Percentiles rank a stretch among this genome's conserved stretches.
These are phyloP conservation scores for Sanghuangporus weigelae DNA, from an alignment of 1,284 basidiomycete species.

Conservation along the genomic window DNA sequence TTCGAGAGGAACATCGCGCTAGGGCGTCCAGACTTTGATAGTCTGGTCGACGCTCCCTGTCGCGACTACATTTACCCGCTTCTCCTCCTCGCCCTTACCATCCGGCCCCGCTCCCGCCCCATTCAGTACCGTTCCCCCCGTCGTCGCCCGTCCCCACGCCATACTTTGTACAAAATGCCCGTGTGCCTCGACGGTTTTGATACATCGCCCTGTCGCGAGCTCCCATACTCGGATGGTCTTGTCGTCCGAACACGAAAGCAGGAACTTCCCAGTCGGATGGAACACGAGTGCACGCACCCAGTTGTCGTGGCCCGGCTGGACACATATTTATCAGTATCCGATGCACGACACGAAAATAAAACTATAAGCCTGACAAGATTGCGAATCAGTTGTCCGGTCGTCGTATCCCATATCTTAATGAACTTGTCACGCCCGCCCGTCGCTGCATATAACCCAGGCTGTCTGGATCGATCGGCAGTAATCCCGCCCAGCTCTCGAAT, in stretches of 20 bases:
- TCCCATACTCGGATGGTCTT: constrained; percentile 78
- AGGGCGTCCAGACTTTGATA: constrained; percentile 26
- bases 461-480: constrained; percentile 25
- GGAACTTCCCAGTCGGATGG: constrained; percentile 67
- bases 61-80: constrained; percentile 60
- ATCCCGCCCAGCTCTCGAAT: constrained; percentile 55
- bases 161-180: constrained; percentile 64
- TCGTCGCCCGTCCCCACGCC: constrained; percentile 55
- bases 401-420: constrained; percentile 67
- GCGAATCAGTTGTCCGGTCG: constrained; percentile 61
- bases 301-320: constrained; percentile 58
- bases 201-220: constrained; percentile 58
- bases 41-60: constrained; percentile 61
- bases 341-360: neutral
- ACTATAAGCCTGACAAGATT: constrained; percentile 44
- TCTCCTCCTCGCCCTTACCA: constrained; percentile 29
- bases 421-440: constrained; percentile 72
- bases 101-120: constrained; percentile 29
- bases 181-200: constrained; percentile 68
- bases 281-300: constrained; percentile 68
- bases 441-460: constrained; percentile 49
- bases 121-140: constrained; percentile 37
- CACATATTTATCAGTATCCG: neutral
- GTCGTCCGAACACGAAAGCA: constrained; percentile 74
- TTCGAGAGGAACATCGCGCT: neutral